These are phyloP conservation scores for Rhodotorula sp. DNA, from an alignment of 1,284 basidiomycete genomes.

Conservation along the genomic window DNA sequence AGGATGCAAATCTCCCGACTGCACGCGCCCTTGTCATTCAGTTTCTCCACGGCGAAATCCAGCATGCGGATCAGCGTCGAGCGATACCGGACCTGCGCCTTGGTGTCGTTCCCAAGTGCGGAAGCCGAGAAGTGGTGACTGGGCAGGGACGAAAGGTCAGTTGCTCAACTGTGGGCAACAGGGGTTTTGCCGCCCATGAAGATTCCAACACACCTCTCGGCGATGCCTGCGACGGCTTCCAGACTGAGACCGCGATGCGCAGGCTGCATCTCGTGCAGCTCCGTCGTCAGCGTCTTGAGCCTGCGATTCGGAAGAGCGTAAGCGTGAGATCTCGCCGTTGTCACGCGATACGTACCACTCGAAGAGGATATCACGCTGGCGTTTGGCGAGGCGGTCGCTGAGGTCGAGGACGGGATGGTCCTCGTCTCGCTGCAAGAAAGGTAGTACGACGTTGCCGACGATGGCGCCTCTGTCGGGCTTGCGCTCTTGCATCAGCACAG, in stretches of 20 bases:
- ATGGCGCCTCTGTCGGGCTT: slow-evolving; percentile 20
- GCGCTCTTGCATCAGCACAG: slow-evolving; percentile 7
- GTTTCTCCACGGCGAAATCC: slow-evolving; percentile 54
- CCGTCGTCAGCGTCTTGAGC: slow-evolving; percentile 28
- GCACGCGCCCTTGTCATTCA: slow-evolving; percentile 52
- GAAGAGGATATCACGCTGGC: slow-evolving; percentile 39
- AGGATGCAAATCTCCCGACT: not conserved
- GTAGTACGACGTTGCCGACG: slow-evolving; percentile 22
- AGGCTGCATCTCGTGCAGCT: slow-evolving; percentile 43
- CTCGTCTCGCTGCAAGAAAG: slow-evolving; percentile 37
- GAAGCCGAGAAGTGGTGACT: slow-evolving; percentile 50
- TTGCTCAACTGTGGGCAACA: not conserved
- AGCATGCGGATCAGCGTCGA: slow-evolving; percentile 51
- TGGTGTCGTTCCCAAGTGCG: slow-evolving; percentile 46
- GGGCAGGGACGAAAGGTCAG: not conserved
- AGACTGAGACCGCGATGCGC: slow-evolving; percentile 54
- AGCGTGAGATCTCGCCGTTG: not conserved
- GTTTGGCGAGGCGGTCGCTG: slow-evolving; percentile 13
- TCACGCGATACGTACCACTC: slow-evolving; percentile 26
- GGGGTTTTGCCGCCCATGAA: no score
- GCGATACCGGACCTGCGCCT: slow-evolving; percentile 47
- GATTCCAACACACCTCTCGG: slow-evolving; percentile 49
- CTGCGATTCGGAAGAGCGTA: not conserved
- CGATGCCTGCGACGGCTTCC: slow-evolving; percentile 52
- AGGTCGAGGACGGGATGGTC: slow-evolving; percentile 16